Conservation (phyloP, 2,329 filamentous ascomycete genomes). For the Neofusicoccum cordaticola region DNA sequence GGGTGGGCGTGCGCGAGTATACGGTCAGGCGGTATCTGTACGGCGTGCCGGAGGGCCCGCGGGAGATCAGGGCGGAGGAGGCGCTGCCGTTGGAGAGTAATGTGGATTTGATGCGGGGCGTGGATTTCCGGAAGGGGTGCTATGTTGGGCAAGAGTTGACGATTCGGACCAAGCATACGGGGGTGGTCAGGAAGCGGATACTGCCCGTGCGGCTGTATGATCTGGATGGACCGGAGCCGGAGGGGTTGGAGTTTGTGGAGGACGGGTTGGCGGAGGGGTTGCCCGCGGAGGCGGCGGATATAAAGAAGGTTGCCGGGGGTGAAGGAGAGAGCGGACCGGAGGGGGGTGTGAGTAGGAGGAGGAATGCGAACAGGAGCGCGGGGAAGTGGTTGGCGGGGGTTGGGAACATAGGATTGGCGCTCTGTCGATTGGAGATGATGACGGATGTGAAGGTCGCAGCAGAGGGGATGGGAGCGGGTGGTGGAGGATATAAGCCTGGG, state of each 20-base stretch:
- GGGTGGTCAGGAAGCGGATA: slow-evolving; percentile 87
- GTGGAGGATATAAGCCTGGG: slow-evolving; percentile 57
- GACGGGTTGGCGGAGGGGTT: slow-evolving; percentile 45
- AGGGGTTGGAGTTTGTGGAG: background rate
- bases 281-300: slow-evolving; percentile 43
- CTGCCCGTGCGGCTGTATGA: slow-evolving; percentile 73
- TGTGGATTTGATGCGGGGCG: slow-evolving; percentile 77
- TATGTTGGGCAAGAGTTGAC: slow-evolving; percentile 97
- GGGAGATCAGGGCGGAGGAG: slow-evolving; percentile 68
- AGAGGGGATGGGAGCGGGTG: slow-evolving; percentile 26
- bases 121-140: slow-evolving; percentile 94
- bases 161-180: slow-evolving; percentile 90
- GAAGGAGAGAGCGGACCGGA: slow-evolving; percentile 31
- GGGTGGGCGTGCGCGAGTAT: background rate
- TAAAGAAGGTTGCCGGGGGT: slow-evolving; percentile 50
- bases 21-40: slow-evolving; percentile 60
- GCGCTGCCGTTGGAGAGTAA: slow-evolving; percentile 86
- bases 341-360: background rate
- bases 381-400: slow-evolving; percentile 71
- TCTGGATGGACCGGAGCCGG: background rate
- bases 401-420: slow-evolving; percentile 80
- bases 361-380: slow-evolving; percentile 50
- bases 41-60: slow-evolving; percentile 81
- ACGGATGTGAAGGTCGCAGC: slow-evolving; percentile 72
- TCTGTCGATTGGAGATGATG: slow-evolving; percentile 90